Percentiles rank a stretch among this genome's conserved stretches.
phyloP scores from a whole-genome alignment of 2,329 filamentous ascomycete genomes.

The Lasiodiplodia sp. region DNA sequence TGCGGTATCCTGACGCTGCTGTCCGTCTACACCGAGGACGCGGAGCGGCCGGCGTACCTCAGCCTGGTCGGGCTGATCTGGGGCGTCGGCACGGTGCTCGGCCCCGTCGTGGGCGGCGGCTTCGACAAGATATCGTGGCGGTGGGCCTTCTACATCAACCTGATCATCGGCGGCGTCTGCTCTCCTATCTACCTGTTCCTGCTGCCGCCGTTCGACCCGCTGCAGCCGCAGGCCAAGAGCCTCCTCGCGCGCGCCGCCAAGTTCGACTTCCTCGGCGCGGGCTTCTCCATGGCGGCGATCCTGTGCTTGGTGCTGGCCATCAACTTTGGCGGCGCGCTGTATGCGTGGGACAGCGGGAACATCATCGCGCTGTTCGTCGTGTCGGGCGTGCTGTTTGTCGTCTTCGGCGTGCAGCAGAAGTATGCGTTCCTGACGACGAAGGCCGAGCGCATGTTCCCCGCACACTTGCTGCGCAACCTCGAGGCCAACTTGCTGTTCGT shows the following conservation, averaged over 20 bases:
- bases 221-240: background rate
- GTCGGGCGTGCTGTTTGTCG: constrained; percentile 51
- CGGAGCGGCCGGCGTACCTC: constrained; percentile 52
- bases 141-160: constrained; percentile 56
- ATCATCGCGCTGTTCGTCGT: constrained; percentile 57
- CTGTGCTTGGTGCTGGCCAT: constrained; percentile 56
- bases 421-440: constrained; percentile 54
- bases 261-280: constrained; percentile 48
- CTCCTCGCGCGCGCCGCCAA: constrained; percentile 20
- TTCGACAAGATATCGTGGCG: constrained; percentile 51
- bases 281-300: constrained; percentile 54
- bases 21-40: constrained; percentile 59
- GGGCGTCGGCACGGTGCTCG: constrained; percentile 39
- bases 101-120: constrained; percentile 42
- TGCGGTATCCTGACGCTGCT: constrained; percentile 43
- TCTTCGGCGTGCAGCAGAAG: constrained; percentile 56
- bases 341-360: constrained; percentile 54
- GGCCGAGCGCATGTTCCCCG: constrained; percentile 57
- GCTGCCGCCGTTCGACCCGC: constrained; percentile 35
- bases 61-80: constrained; percentile 39
- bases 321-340: constrained; percentile 59
- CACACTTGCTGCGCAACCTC: constrained; percentile 52
- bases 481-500: constrained; percentile 49
- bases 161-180: constrained; percentile 33
- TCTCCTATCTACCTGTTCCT: constrained; percentile 39